Evolutionary conservation across 768 basidiomycete species (phyloP), one percentile per base, ranked within the genome.

Genomic region (Amanita molliuscula): DNA sequence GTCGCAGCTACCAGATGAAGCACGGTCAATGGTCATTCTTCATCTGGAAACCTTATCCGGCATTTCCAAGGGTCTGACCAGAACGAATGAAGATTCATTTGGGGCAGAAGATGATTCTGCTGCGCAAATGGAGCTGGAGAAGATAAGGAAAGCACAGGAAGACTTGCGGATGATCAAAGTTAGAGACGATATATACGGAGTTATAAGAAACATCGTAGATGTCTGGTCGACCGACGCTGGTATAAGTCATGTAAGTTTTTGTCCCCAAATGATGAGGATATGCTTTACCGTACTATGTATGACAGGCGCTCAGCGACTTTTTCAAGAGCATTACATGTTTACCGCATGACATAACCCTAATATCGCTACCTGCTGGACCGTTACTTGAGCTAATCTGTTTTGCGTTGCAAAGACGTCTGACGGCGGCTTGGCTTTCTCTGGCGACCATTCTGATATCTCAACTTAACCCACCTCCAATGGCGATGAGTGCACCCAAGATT

Each of bases 311-410:
- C 53, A 90, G 85, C 68, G 83, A 90, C 55, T 69, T 95, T 31
- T 76, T 93, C 69, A 89, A 87, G 54, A 84, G 88, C 0, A 86
- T 94, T 50, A 91, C 93, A 0, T 80, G 83, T 2, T 74, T 94
- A 26, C 85, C 88, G 0, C 70, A 76, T 2, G 88, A 92, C 49
- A 73, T 68, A 16, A 95, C 90, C 0, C 62, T 96, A 13, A 70
- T 96, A 7, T 86, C 90, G 0, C 73, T 96, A 0, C 81, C 88
- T 2, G 77, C 92, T 6, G 81, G 79, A 5, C 92, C 92, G 1
- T 69, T 97, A 3, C 70, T 92, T n/a, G 82, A 82, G 57, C 66
- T 89, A 31, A 79, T 90, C 21, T 89, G 88, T 52, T 59, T 79
- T 21, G 88, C 88, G 0, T 73, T 79, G 2, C 79, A 82, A 56